These are phyloP conservation scores for Hypoxylon intermedium DNA, from an alignment of 495 filamentous ascomycete genomes.

Conservation along the genomic window DNA sequence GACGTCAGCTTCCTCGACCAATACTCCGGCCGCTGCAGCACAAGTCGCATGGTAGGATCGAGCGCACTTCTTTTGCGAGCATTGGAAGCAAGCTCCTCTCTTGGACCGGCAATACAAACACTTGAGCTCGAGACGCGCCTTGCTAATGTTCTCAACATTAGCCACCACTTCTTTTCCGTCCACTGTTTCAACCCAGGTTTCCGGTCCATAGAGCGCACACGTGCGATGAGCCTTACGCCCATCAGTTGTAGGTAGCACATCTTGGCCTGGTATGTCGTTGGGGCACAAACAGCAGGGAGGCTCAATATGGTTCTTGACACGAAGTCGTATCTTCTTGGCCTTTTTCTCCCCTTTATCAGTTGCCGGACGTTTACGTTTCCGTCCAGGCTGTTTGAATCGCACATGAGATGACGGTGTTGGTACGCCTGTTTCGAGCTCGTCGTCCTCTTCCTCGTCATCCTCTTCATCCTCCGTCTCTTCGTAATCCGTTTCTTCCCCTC, in stretches of 20 bases:
- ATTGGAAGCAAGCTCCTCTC: conserved; percentile 95
- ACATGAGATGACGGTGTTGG: conserved; percentile 73
- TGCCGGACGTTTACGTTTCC: conserved; percentile 55
- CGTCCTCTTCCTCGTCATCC: conserved; percentile 72
- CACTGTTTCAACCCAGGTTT: conserved; percentile 82
- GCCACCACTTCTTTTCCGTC: conserved; percentile 73
- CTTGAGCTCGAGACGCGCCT: conserved; percentile 86
- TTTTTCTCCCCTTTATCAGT: conserved; percentile 58
- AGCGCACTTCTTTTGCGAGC: conserved; percentile 92
- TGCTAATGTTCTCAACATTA: conserved; percentile 80
- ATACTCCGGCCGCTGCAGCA: conserved; percentile 86
- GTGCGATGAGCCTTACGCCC: conserved; percentile 86
- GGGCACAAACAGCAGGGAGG: conserved; percentile 95
- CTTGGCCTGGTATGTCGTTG: conserved; percentile 84
- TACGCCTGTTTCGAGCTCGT: conserved; percentile 58
- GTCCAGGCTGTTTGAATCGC: conserved; percentile 63
- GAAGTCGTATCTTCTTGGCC: conserved; percentile 75
- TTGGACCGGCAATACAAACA: conserved; percentile 94
- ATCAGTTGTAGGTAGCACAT: conserved; percentile 85
- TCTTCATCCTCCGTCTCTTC: conserved; percentile 81
- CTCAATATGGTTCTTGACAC: conserved; percentile 71
- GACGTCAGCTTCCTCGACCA: conserved; percentile 83
- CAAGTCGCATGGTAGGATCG: conserved; percentile 95
- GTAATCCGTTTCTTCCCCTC: conserved; percentile 91
- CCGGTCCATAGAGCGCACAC: conserved; percentile 88